phyloP scores from a whole-genome alignment of 805 yeast species.

The Starmerella geochares region DNA sequence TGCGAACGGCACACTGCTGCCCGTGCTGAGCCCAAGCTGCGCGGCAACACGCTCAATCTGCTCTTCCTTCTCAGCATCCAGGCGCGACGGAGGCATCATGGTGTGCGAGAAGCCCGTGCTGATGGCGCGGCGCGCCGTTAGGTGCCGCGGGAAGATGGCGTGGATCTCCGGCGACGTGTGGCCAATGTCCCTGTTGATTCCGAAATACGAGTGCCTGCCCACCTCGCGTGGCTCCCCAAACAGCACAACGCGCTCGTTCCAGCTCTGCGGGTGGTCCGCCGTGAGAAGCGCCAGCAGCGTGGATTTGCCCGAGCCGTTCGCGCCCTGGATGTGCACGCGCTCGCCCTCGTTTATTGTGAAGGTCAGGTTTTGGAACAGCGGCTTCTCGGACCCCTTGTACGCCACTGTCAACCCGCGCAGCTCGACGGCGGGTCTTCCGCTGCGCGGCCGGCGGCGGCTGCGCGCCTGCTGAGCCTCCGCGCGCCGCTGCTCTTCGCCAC shows the following conservation, averaged over 20 bases:
- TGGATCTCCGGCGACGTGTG: conserved; percentile 88
- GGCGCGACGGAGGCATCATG: conserved; percentile 42
- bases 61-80: conserved; percentile 34
- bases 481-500: not conserved
- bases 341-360: conserved; percentile 66
- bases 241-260: conserved; percentile 60
- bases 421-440: conserved; percentile 36
- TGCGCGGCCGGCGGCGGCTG: not conserved
- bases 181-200: conserved; percentile 69
- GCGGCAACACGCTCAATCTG: conserved; percentile 40
- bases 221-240: conserved; percentile 60
- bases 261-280: conserved; percentile 94
- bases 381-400: conserved; percentile 44
- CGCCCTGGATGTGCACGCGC: conserved; percentile 81
- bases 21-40: conserved; percentile 36
- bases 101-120: conserved; percentile 71
- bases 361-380: conserved; percentile 47
- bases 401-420: conserved; percentile 54
- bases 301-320: conserved; percentile 89
- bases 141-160: conserved; percentile 57
- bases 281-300: conserved; percentile 75
- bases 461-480: not conserved
- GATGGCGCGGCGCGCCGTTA: conserved; percentile 48
- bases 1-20: conserved; percentile 35
- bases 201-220: conserved; percentile 67